Percentiles rank a stretch among this genome's conserved stretches.
phyloP scores from a whole-genome alignment of 225 moss, liverwort and hornwort genomes.

The Ulota crispa region DNA sequence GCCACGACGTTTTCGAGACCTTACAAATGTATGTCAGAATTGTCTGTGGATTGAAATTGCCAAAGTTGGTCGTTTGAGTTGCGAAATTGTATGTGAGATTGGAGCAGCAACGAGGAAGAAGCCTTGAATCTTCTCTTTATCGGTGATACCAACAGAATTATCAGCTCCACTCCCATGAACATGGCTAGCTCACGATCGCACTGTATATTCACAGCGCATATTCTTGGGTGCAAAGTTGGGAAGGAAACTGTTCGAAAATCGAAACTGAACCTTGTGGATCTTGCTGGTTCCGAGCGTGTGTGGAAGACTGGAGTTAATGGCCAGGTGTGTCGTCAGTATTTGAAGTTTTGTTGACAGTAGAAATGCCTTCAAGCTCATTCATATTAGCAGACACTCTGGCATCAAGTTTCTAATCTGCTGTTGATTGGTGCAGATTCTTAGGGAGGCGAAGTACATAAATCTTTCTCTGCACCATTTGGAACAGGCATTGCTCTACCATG shows the following conservation, averaged over 20 bases:
- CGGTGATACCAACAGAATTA: constrained; percentile 82
- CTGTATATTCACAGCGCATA: constrained; percentile 74
- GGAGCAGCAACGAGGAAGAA: constrained; percentile 80
- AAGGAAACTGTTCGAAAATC: constrained; percentile 77
- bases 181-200: constrained; percentile 87
- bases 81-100: constrained; percentile 8
- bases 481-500: constrained; percentile 44
- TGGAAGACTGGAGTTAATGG: constrained; percentile 87
- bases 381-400: not conserved
- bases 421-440: constrained; percentile 49
- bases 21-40: not conserved
- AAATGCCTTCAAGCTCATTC: not conserved
- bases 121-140: constrained; percentile 86
- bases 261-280: constrained; percentile 83
- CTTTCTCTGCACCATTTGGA: constrained; percentile 87
- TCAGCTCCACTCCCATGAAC: constrained; percentile 90
- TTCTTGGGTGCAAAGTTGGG: constrained; percentile 73
- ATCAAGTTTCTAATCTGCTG: not conserved
- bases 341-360: not conserved
- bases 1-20: not conserved
- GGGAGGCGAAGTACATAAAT: constrained; percentile 86
- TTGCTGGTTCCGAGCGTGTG: constrained; percentile 86
- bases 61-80: constrained; percentile 3
- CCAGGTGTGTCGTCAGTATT: constrained; percentile 40
- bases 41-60: not conserved